Evolutionary conservation across 1,139 yeast species (phyloP), one percentile per base, ranked within the genome.

Genomic region (Blastobotrys illinoisensis): DNA sequence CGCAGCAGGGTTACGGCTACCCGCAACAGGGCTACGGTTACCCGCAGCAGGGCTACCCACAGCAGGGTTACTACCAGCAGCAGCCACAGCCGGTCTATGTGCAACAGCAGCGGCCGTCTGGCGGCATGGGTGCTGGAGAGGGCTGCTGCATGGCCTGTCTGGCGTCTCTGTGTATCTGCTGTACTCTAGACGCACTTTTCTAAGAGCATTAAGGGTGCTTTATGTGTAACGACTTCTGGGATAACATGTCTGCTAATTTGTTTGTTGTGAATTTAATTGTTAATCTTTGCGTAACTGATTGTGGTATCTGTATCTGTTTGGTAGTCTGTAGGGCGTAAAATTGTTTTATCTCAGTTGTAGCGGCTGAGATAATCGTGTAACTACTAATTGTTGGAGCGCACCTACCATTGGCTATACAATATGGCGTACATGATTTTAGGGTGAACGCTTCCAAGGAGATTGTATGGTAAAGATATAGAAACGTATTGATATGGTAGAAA

Each of bases 41-140:
- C 13, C 54, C 63, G 9, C 47, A 46, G 47, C 47, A 20, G 47
- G 47, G 47, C 7, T 74, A 70, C 53, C 49, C 51, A 16, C 58
- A 51, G 28, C 54, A 56, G 24, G 54, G 55, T 18, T 49, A 45
- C 40, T 28, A 45, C 20, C 53, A 45, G 40, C 50, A 47, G 44
- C 71, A 66, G 50, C 74, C 65, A 40, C 77, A 74, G 58, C 76
- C 75, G 2, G 65, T 73, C 3, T 72, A 72, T 55, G 70, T 71
- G 5, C 78, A 74, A 62, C 77, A 72, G 55, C 71, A 68, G 23
- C 72, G 69, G 23, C 71, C 67, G 11, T 7, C 67, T 23, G 55
- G 52, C 9, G 47, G 46, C 24, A 47, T 59, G 45, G 60, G 68
- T 36, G 67, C 61, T 5, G 53, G 45, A 9, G 60, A 62, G 14